Percentiles rank a stretch among this genome's conserved stretches.
phyloP scores from a whole-genome alignment of 495 filamentous ascomycete species.

The Hyphodiscus hymeniophilus region DNA sequence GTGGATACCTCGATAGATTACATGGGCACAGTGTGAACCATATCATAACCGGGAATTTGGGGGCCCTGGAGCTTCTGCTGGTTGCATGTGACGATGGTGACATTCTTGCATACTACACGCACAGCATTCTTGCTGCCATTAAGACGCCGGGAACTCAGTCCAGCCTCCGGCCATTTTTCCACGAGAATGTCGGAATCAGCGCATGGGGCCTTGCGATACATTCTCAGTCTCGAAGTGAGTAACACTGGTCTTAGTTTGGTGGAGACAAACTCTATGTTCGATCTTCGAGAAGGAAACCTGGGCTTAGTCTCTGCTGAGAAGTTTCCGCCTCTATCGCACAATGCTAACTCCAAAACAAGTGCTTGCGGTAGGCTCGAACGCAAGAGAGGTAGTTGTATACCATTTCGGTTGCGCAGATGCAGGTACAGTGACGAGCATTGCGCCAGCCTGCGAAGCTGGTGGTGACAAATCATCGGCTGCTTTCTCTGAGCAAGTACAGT shows the following conservation, averaged over 20 bases:
- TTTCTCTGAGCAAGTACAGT: too few relatives aligned
- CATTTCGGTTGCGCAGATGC: too few relatives aligned
- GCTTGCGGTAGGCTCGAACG: conserved; percentile 75
- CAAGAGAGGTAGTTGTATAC: conserved; percentile 14
- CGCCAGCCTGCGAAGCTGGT: too few relatives aligned
- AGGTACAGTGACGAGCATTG: too few relatives aligned
- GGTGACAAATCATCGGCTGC: too few relatives aligned
- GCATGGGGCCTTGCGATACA: conserved; percentile 92
- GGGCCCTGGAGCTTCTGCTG: conserved; percentile 70
- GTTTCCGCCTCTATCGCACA: too few relatives aligned
- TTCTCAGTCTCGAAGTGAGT: conserved; percentile 24
- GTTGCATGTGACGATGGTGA: conserved; percentile 83
- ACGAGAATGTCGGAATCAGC: conserved; percentile 62
- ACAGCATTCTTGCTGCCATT: conserved; percentile 5
- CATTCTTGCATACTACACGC: conserved; percentile 70
- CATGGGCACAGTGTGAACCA: conserved; percentile 70
- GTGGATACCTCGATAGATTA: conserved; percentile 46
- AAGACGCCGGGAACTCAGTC: neutral
- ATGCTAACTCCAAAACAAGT: neutral
- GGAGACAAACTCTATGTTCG: too few relatives aligned
- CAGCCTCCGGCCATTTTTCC: conserved; percentile 44
- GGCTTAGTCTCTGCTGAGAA: too few relatives aligned
- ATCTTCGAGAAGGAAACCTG: too few relatives aligned
- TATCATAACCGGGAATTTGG: conserved; percentile 70
- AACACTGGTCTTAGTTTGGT: too few relatives aligned